Evolutionary conservation across 441 rosid genomes (phyloP).

Genomic region (Dalechampia spathulata): DNA sequence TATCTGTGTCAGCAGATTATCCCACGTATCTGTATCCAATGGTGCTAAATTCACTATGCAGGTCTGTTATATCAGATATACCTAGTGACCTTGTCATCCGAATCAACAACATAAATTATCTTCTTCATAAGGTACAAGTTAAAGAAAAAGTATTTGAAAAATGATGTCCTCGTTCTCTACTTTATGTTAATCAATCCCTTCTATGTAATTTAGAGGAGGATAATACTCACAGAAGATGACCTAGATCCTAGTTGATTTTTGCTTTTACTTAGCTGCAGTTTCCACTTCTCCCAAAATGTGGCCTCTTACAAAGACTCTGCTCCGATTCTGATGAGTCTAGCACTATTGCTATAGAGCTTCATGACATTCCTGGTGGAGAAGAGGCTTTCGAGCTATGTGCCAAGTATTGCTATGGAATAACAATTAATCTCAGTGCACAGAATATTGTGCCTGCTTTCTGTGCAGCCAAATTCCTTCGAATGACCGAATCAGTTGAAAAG

Average conservation of each 20-base stretch:
- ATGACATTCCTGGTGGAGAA: constrained; percentile 92
- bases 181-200: no score
- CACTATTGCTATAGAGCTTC: constrained; percentile 54
- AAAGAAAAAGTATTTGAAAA: background rate
- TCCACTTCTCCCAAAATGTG: constrained; percentile 81
- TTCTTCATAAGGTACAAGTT: constrained; percentile 73
- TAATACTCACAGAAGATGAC: background rate
- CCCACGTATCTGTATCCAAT: background rate
- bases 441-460: constrained; percentile 82
- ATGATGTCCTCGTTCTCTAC: background rate
- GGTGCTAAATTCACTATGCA: constrained; percentile 23
- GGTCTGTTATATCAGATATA: constrained; percentile 62
- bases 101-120: constrained; percentile 57
- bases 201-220: background rate
- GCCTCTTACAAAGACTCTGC: constrained; percentile 61
- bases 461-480: constrained; percentile 86
- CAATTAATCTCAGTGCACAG: constrained; percentile 75
- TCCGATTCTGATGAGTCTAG: constrained; percentile 40
- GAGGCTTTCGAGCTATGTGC: constrained; percentile 94
- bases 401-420: constrained; percentile 90
- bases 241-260: constrained; percentile 19
- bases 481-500: constrained; percentile 78
- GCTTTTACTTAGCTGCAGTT: constrained; percentile 58
- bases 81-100: constrained; percentile 59
- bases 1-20: background rate